Percentiles rank a stretch among this genome's conserved stretches.
These are phyloP conservation scores for Umbelopsis vinacea DNA, from an alignment of 192 early-diverging fungal species.

Conservation along the genomic window DNA sequence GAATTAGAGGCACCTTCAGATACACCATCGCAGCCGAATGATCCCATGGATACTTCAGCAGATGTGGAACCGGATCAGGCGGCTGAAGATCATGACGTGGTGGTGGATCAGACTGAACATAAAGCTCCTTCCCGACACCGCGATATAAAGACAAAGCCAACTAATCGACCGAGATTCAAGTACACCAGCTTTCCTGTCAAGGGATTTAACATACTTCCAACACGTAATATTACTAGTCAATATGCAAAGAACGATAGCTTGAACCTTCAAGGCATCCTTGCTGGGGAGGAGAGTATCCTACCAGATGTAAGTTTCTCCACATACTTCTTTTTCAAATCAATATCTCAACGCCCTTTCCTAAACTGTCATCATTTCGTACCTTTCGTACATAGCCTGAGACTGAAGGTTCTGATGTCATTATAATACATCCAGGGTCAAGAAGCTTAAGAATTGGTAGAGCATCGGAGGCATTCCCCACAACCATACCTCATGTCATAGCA, in stretches of 20 bases:
- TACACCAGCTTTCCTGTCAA: slow-evolving; percentile 57
- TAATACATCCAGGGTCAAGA: slow-evolving; percentile 88
- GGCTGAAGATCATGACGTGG: not conserved
- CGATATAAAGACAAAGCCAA: not conserved
- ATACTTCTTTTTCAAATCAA: not conserved
- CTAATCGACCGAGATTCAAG: slow-evolving; percentile 36
- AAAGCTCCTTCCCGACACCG: not conserved
- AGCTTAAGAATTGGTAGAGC: slow-evolving; percentile 82
- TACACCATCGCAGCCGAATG: not conserved
- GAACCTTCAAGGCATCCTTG: slow-evolving; percentile 47
- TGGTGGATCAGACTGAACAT: not conserved
- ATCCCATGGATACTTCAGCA: not conserved
- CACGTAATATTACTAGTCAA: slow-evolving; percentile 51
- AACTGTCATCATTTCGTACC: too few relatives aligned
- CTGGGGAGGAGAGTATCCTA: slow-evolving; percentile 24
- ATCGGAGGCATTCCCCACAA: slow-evolving; percentile 78
- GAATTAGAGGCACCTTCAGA: not conserved
- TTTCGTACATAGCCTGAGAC: slow-evolving; percentile 44
- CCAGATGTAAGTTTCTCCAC: slow-evolving; percentile 39
- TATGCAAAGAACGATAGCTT: slow-evolving; percentile 53
- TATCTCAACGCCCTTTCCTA: not conserved
- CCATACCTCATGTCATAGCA: slow-evolving; percentile 82
- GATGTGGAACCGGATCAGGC: not conserved
- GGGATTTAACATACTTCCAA: slow-evolving; percentile 48
- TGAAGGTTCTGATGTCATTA: slow-evolving; percentile 70